These are phyloP conservation scores for Ophiosphaerella herpotricha DNA, from an alignment of 2,329 filamentous ascomycete genomes.

Conservation along the genomic window DNA sequence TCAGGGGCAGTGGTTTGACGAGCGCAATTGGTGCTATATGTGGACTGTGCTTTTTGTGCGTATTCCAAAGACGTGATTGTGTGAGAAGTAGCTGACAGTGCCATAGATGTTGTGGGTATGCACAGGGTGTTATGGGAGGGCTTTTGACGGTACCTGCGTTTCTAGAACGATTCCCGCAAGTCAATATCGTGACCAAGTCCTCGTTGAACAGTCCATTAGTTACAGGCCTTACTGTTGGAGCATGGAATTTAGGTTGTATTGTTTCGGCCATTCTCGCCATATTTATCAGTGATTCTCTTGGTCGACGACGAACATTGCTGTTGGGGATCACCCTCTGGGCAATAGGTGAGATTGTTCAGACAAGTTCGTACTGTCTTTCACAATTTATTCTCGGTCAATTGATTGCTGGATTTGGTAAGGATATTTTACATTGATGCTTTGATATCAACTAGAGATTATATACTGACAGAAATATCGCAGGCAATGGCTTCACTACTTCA, in stretches of 20 bases:
- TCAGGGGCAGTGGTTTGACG: conserved; percentile 23
- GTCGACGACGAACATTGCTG: conserved; percentile 56
- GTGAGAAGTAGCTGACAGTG: conserved; percentile 12
- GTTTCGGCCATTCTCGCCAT: conserved; percentile 60
- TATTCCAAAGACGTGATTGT: background rate
- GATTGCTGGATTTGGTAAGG: conserved; percentile 53
- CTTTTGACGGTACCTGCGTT: conserved; percentile 72
- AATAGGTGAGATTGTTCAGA: conserved; percentile 56
- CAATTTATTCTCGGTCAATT: conserved; percentile 59
- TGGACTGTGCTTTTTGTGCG: conserved; percentile 35
- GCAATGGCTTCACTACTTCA: conserved; percentile 58
- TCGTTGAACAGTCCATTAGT: conserved; percentile 30
- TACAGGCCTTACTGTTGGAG: conserved; percentile 35
- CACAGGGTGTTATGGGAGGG: conserved; percentile 68
- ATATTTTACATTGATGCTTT: background rate
- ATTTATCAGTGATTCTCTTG: conserved; percentile 54
- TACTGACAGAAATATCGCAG: conserved; percentile 24
- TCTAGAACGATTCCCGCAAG: conserved; percentile 43
- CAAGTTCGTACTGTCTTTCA: conserved; percentile 50
- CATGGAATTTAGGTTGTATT: conserved; percentile 59
- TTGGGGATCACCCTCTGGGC: conserved; percentile 56
- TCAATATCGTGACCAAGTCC: conserved; percentile 27
- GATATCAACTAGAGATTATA: too few relatives aligned
- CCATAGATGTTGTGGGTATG: conserved; percentile 60
- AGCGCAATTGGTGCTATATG: conserved; percentile 30